Evolutionary conservation across 768 basidiomycete species (phyloP).

Genomic region (Suillus ampliporus): DNA sequence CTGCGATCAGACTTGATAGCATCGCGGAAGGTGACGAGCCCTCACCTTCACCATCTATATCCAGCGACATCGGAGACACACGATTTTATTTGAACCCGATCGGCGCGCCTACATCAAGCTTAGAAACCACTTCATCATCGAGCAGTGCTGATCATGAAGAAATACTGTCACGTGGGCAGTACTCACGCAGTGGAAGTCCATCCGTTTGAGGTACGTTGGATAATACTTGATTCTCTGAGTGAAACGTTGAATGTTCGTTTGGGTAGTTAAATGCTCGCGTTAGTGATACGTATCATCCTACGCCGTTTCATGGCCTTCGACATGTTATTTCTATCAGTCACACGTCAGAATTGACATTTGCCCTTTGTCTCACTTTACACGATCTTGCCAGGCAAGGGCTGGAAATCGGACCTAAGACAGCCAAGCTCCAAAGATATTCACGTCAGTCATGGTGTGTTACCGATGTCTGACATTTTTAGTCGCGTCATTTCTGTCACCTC

Average conservation of each 20-base stretch:
- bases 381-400: too few relatives aligned
- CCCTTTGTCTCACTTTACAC: too few relatives aligned
- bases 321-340: not conserved
- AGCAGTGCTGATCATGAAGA: not conserved
- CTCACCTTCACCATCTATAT: not conserved
- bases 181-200: not conserved
- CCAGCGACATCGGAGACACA: not conserved
- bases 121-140: not conserved
- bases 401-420: too few relatives aligned
- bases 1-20: not conserved
- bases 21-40: conserved; percentile 8
- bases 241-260: not conserved
- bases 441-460: not conserved
- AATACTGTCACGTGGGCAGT: not conserved
- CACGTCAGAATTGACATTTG: too few relatives aligned
- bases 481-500: not conserved
- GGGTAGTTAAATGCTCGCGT: not conserved
- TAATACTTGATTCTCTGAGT: too few relatives aligned
- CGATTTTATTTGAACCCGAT: not conserved
- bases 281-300: not conserved
- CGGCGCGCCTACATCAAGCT: not conserved
- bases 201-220: not conserved
- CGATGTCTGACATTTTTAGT: too few relatives aligned
- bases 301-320: too few relatives aligned
- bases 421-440: not conserved